phyloP scores from a whole-genome alignment of 1,139 yeast species.

The Suhomyces maxii region DNA sequence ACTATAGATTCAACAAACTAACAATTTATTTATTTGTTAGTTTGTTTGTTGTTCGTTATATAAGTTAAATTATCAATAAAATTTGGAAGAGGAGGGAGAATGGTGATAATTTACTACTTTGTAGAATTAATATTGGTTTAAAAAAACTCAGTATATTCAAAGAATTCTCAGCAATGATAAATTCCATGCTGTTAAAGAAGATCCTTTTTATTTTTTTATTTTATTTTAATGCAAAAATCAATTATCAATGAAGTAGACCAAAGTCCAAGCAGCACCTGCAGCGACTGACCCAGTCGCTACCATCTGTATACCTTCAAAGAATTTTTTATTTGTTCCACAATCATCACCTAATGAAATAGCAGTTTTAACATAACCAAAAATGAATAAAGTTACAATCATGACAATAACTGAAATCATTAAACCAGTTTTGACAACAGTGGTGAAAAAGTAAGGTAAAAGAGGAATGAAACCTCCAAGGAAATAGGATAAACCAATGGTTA shows the following conservation, averaged over 20 bases:
- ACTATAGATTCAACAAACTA: neutral
- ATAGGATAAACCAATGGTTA: slow-evolving; percentile 74
- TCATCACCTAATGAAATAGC: slow-evolving; percentile 80
- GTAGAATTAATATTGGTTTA: neutral
- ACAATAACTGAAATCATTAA: slow-evolving; percentile 71
- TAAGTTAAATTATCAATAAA: neutral
- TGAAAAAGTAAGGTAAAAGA: slow-evolving; percentile 75
- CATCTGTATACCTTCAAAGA: slow-evolving; percentile 87
- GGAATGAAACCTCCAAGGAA: slow-evolving; percentile 85
- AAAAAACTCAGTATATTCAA: too few relatives aligned
- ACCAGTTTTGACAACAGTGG: slow-evolving; percentile 70
- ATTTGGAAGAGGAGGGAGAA: neutral
- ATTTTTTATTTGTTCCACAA: slow-evolving; percentile 59
- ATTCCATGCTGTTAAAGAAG: slow-evolving; percentile 1
- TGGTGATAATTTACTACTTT: neutral
- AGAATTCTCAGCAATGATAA: slow-evolving; percentile 3
- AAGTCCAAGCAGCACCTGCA: slow-evolving; percentile 95
- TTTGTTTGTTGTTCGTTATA: neutral
- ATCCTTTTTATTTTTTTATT: neutral
- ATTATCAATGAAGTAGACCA: slow-evolving; percentile 73
- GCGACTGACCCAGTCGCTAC: slow-evolving; percentile 90
- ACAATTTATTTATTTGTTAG: neutral
- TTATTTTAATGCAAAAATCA: slow-evolving; percentile 7
- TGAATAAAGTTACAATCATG: slow-evolving; percentile 82
- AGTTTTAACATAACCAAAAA: slow-evolving; percentile 86